Conservation (phyloP, 2,329 filamentous ascomycete genomes). For the Harringtonia aguacate region DNA sequence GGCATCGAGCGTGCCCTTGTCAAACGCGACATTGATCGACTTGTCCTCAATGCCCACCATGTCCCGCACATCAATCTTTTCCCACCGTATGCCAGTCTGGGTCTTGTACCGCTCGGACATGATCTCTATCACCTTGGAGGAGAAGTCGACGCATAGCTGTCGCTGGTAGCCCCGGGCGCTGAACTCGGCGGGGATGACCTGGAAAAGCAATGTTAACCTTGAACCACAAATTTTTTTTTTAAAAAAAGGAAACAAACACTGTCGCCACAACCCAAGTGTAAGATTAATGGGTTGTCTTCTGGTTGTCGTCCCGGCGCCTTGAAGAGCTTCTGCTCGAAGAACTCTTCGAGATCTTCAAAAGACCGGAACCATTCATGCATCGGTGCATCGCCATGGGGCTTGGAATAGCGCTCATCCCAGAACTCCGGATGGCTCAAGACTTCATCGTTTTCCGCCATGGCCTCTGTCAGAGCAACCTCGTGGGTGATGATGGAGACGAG, state of each 20-base stretch:
- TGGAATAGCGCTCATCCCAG: constrained; percentile 38
- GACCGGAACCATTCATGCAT: constrained; percentile 44
- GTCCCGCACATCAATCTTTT: constrained; percentile 37
- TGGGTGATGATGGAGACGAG: no score
- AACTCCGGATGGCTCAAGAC: constrained; percentile 29
- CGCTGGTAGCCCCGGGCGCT: constrained; percentile 33
- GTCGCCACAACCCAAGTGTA: constrained; percentile 48
- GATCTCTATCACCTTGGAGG: constrained; percentile 36
- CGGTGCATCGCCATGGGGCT: constrained; percentile 24
- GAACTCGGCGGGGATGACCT: constrained; percentile 42
- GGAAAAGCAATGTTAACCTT: neutral
- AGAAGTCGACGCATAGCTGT: constrained; percentile 49
- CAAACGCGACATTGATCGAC: constrained; percentile 44
- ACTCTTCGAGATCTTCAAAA: constrained; percentile 35
- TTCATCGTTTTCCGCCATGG: constrained; percentile 13
- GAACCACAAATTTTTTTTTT: neutral
- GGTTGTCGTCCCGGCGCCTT: constrained; percentile 13
- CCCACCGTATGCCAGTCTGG: constrained; percentile 35
- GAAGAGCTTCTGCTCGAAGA: constrained; percentile 34
- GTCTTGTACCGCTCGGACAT: constrained; percentile 34
- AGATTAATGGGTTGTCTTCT: constrained; percentile 27
- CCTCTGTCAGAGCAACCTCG: constrained; percentile 11
- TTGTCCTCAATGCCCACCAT: constrained; percentile 28
- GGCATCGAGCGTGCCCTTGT: constrained; percentile 44
- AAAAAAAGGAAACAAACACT: constrained; percentile 30